Base-by-base conservation (phyloP, 306 rosid genomes). In the Erythrophleum fordii region DNA sequence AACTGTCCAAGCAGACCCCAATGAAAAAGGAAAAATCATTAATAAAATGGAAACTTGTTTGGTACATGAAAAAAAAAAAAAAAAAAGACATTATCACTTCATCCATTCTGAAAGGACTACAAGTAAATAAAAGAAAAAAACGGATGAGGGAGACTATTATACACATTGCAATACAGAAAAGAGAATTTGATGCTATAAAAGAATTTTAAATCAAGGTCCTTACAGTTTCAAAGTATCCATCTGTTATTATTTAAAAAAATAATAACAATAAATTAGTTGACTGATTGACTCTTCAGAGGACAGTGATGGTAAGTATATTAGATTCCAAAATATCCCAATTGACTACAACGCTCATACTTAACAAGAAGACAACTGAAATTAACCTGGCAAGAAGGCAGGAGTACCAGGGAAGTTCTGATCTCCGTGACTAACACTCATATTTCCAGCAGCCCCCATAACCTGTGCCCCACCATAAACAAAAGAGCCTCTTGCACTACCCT, bases 341-440 rank as follows among this genome's bases (percentile, higher is more conserved):
- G 26, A 68, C 5, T 4, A 58, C 31, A 41, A 9, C 34, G n/a
- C 51, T 67, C 81, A 64, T 41, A 53, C 59, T 48, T 9, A 75
- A 61, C 46, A 62, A 22, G 17, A 72, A 69, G 34, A 48, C 62
- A 56, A 17, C 9, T 51, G 34, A 85, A 69, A 75, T 71, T 77
- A 82, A 96, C 99, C 96, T 83, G 99, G 99, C 87, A 93, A 83
- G 87, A 96, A 93, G 69, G 97, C 82, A 1, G 90, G 90, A 34
- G 91, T 55, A 16, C 20, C 88, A 11, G 99, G 97, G 77, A 89
- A 93, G 84, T 96, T 96, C 64, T 75, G 97, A 85, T 96, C 99
- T 77, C 97, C 94, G 65, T 80, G 95, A 86, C 78, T 77, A 73
- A 81, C 91, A 73, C 73, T 80, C 88, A 87, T 81, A 59, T 80